These are phyloP conservation scores for Cladosporium sp. DNA, from an alignment of 2,329 filamentous ascomycete species.

Conservation along the genomic window DNA sequence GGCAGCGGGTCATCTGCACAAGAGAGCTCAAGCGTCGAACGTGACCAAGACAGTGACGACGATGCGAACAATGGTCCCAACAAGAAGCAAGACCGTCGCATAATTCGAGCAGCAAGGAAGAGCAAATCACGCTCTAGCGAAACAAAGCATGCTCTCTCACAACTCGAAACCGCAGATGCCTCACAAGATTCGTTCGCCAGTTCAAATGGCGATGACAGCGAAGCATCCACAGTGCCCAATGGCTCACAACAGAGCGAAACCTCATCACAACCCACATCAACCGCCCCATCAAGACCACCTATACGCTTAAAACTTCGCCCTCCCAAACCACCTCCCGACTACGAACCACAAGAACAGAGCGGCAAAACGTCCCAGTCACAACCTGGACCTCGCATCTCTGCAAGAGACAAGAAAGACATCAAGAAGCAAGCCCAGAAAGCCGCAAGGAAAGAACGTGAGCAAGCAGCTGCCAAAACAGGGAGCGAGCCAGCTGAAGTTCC, in stretches of 20 bases:
- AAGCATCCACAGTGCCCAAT: constrained; percentile 28
- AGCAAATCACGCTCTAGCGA: constrained; percentile 21
- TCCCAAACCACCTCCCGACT: constrained; percentile 26
- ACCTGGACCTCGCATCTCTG: constrained; percentile 32
- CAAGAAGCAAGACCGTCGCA: constrained; percentile 48
- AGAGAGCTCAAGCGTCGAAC: constrained; percentile 47
- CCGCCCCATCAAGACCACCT: constrained; percentile 7
- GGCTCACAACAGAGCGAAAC: constrained; percentile 18
- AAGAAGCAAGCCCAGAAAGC: constrained; percentile 41
- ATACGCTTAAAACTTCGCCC: constrained; percentile 33
- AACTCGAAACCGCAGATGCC: constrained; percentile 24
- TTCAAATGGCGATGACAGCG: constrained; percentile 24
- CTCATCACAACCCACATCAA: constrained; percentile 1
- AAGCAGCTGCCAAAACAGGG: constrained; percentile 18
- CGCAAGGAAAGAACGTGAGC: constrained; percentile 36
- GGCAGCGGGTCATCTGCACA: constrained; percentile 40
- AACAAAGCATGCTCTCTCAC: constrained; percentile 29
- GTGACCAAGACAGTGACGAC: constrained; percentile 50
- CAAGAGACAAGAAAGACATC: constrained; percentile 36
- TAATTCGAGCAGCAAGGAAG: constrained; percentile 41
- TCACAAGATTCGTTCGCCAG: constrained; percentile 34
- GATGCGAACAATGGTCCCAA: constrained; percentile 45
- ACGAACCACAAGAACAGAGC: neutral
- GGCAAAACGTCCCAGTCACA: constrained; percentile 30
- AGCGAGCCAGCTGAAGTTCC: neutral